Evolutionary conservation across 208 protist species (phyloP), one percentile per base, ranked within the genome.

Genomic region (Leishmania gerbilli): DNA sequence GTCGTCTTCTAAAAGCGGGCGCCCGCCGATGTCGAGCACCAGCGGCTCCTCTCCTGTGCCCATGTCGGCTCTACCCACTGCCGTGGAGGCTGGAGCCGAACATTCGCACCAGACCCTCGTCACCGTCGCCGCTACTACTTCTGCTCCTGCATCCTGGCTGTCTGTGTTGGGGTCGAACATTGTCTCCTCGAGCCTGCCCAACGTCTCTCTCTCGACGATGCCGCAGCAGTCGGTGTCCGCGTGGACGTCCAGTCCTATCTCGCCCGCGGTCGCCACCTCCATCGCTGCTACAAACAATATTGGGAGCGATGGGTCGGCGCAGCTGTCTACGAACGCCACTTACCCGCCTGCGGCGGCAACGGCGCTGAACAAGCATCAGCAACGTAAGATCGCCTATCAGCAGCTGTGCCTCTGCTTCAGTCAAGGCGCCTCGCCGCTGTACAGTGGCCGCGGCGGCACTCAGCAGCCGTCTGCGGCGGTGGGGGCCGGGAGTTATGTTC

Each of bases 361-460:
- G 74, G 17, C 74, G 72, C 77, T 79, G 21, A 34, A 19, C 40
- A 15, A 37, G 40, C 37, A 40, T n/a, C 82, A 79, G 53, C 72
- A 77, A 51, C 45, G 62, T 42, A 67, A 80, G 78, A 53, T 80
- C 21, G 34, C 77, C 37, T 80, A 77, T 27, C 82, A 77, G 31
- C 77, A 79, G 72, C 55, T 82, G 45, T 74, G 74, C 19, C 27
- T 86, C 27, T 76, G 71, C 21, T 17, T 79, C 58, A 1, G 37
- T 21, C 62, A 56, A 31, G 40, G 65, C 42, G 62, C 19, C 31
- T 65, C 51, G 53, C 49, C 51, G 11, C 47, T 79, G 42, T 47
- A 62, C 31, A 51, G 37, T 27, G 37, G 40, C 37, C 27, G 37
- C 8, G 34, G 8, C 74, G 24, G 53, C 51, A 21, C 74, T 24